These are phyloP conservation scores for Pisolithus microcarpus DNA, from an alignment of 768 basidiomycete species.

Conservation along the genomic window DNA sequence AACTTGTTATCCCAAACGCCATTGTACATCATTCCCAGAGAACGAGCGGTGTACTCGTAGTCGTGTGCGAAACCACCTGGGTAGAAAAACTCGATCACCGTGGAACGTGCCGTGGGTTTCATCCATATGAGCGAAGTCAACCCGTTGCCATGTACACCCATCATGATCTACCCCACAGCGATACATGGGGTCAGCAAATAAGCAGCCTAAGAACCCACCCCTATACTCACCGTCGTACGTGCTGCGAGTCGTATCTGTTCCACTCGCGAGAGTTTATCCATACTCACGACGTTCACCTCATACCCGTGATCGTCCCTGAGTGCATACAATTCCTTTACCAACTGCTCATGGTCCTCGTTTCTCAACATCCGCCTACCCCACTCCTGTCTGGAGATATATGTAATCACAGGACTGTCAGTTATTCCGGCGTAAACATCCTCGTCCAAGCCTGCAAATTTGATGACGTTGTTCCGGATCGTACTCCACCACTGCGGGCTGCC, in stretches of 20 bases:
- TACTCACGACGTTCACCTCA: constrained; percentile 82
- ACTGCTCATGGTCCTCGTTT: constrained; percentile 65
- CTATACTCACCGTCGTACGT: constrained; percentile 66
- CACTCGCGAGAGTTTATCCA: constrained; percentile 71
- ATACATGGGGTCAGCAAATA: background rate
- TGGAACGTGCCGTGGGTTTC: constrained; percentile 73
- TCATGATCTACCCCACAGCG: constrained; percentile 62
- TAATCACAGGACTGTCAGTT: constrained; percentile 64
- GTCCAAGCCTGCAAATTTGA: constrained; percentile 61
- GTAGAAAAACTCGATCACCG: constrained; percentile 91
- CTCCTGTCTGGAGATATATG: constrained; percentile 83
- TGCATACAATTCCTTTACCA: constrained; percentile 67
- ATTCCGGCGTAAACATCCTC: constrained; percentile 38
- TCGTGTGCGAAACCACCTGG: constrained; percentile 80
- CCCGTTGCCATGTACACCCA: constrained; percentile 93
- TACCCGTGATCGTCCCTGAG: constrained; percentile 67
- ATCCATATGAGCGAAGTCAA: constrained; percentile 88
- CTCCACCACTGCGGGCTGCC: constrained; percentile 83
- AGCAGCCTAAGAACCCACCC: background rate
- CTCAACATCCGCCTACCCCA: constrained; percentile 85
- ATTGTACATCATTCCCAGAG: constrained; percentile 76
- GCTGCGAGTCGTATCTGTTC: constrained; percentile 80
- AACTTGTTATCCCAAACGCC: constrained; percentile 78
- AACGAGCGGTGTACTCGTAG: constrained; percentile 76
- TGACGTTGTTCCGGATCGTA: constrained; percentile 63